Evolutionary conservation across 2,329 filamentous ascomycete genomes (phyloP).

Genomic region (Eutypella sp.): DNA sequence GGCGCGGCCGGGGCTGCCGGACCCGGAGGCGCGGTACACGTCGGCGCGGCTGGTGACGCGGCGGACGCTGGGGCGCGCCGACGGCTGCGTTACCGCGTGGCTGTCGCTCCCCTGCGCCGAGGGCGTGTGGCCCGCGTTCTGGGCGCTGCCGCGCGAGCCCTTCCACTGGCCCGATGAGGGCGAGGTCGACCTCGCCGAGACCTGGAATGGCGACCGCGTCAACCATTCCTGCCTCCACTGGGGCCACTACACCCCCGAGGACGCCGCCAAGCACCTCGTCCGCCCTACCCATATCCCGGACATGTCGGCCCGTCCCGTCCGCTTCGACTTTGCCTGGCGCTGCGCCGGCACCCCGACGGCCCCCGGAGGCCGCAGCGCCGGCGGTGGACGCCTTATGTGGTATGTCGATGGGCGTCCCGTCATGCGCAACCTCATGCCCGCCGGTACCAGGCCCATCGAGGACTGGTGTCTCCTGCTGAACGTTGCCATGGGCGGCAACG

Average conservation of each 20-base stretch:
- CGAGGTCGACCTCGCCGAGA: constrained; percentile 57
- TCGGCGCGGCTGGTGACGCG: constrained; percentile 51
- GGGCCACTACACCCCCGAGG: constrained; percentile 49
- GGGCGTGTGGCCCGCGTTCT: constrained; percentile 59
- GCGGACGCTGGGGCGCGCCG: constrained; percentile 43
- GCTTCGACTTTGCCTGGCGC: constrained; percentile 54
- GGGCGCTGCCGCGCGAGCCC: constrained; percentile 53
- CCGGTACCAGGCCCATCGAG: constrained; percentile 47
- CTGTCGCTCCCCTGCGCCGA: constrained; percentile 47
- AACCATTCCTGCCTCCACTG: constrained; percentile 57
- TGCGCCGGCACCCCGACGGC: constrained; percentile 36
- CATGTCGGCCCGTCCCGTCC: constrained; percentile 41
- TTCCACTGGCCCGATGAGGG: constrained; percentile 56
- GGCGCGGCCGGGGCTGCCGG: constrained; percentile 27
- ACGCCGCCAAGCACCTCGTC: constrained; percentile 53
- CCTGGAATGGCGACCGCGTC: constrained; percentile 52
- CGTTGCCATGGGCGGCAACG: constrained; percentile 58
- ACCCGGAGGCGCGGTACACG: constrained; percentile 42
- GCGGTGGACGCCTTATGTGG: constrained; percentile 47
- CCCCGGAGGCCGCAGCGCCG: constrained; percentile 35
- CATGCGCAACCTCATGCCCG: constrained; percentile 51
- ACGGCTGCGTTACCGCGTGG: constrained; percentile 48
- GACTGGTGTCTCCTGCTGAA: constrained; percentile 55
- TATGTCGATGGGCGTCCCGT: constrained; percentile 53
- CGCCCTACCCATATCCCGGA: constrained; percentile 45